These are phyloP conservation scores for Zymoseptoria passerinii DNA, from an alignment of 2,329 filamentous ascomycete species.

Conservation along the genomic window DNA sequence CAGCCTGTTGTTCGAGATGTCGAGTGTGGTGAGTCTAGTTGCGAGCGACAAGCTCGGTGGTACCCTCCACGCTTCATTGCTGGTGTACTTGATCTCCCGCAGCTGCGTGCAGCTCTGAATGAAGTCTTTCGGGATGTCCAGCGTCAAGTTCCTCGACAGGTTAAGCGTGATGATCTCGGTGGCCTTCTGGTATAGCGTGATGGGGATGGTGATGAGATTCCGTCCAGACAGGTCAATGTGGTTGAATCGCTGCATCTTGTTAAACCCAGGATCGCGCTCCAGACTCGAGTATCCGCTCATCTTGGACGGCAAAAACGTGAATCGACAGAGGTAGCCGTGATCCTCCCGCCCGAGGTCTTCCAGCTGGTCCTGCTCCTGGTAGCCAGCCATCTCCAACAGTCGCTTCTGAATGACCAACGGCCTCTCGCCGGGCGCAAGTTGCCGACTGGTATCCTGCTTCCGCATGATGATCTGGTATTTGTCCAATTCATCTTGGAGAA, in stretches of 20 bases:
- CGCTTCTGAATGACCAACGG: conserved; percentile 88
- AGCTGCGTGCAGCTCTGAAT: conserved; percentile 87
- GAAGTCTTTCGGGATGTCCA: conserved; percentile 92
- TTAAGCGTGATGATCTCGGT: conserved; percentile 92
- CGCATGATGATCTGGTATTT: conserved; percentile 95
- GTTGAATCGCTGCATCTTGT: conserved; percentile 80
- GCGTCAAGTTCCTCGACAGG: conserved; percentile 79
- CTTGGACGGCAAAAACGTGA: conserved; percentile 85
- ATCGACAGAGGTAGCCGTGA: conserved; percentile 92
- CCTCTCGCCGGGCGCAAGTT: conserved; percentile 68
- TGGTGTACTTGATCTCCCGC: conserved; percentile 90
- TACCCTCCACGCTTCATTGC: conserved; percentile 82
- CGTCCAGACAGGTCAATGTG: conserved; percentile 86
- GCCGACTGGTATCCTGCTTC: conserved; percentile 80
- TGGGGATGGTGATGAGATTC: conserved; percentile 90
- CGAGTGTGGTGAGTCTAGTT: conserved; percentile 72
- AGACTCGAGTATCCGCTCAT: conserved; percentile 68
- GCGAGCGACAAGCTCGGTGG: conserved; percentile 79
- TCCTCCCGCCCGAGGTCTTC: conserved; percentile 94
- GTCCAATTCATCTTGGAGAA: conserved; percentile 77
- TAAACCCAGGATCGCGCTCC: conserved; percentile 69
- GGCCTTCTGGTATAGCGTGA: conserved; percentile 84
- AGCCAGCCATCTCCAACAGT: conserved; percentile 83
- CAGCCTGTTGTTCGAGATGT: conserved; percentile 88
- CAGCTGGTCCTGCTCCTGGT: conserved; percentile 74